Evolutionary conservation across 208 protist genomes (phyloP).

Genomic region (Angomonas deanei): DNA sequence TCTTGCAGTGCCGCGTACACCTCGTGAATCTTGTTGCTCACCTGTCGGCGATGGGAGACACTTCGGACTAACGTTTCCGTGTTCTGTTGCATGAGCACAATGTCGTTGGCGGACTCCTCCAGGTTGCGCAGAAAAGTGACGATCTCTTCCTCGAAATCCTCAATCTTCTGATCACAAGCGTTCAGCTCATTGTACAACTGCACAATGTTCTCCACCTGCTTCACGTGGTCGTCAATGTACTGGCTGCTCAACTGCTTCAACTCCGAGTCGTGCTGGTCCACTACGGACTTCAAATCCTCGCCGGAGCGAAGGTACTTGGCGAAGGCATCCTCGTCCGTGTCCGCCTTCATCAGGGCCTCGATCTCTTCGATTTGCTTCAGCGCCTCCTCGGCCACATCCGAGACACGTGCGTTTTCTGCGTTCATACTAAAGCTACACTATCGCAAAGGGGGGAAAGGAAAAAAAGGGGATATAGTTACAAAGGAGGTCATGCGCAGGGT

Average conservation of each 20-base stretch:
- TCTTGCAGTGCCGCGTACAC: constrained; percentile 77
- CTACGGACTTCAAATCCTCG: constrained; percentile 32
- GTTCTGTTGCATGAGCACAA: constrained; percentile 79
- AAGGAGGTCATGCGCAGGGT: neutral
- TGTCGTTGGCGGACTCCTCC: constrained; percentile 68
- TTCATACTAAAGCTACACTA: neutral
- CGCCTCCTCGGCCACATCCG: constrained; percentile 35
- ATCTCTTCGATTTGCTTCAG: constrained; percentile 57
- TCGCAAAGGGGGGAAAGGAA: constrained; percentile 4
- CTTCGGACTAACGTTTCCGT: constrained; percentile 58
- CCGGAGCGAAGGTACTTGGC: constrained; percentile 46
- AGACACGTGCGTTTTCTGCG: neutral
- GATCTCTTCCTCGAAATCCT: constrained; percentile 81
- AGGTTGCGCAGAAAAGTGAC: constrained; percentile 72
- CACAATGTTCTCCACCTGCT: constrained; percentile 50
- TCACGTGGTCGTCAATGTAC: constrained; percentile 60
- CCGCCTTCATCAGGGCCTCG: constrained; percentile 58
- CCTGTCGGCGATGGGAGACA: constrained; percentile 66
- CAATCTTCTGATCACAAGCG: constrained; percentile 66
- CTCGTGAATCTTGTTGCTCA: constrained; percentile 71
- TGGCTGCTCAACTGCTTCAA: constrained; percentile 45
- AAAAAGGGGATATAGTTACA: neutral
- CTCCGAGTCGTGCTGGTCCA: constrained; percentile 55
- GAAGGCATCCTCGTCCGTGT: constrained; percentile 38
- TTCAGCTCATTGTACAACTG: constrained; percentile 63